Conservation (phyloP, 169 alveolate genomes). For the Perkinsus chesapeaki region DNA sequence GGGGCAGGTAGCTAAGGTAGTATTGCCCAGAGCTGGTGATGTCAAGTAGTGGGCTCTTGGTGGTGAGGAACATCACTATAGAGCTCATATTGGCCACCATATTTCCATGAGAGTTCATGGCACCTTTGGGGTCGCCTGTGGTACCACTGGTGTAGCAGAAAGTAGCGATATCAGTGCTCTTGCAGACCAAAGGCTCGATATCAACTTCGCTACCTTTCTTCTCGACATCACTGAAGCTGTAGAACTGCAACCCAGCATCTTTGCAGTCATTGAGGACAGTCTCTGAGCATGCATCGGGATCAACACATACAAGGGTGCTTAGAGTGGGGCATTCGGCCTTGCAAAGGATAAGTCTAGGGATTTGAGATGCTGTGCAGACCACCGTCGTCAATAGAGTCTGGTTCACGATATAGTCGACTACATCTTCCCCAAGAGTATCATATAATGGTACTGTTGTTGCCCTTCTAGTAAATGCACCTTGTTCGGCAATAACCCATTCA, state of each 20-base stretch:
- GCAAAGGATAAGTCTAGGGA: neutral
- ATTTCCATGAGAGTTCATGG: constrained; percentile 65
- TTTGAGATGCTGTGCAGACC: constrained; percentile 37
- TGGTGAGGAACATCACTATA: constrained; percentile 31
- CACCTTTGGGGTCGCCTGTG: constrained; percentile 87
- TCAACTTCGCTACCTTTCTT: neutral
- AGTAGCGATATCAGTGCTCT: constrained; percentile 40
- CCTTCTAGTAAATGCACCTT: constrained; percentile 48
- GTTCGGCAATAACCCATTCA: constrained; percentile 72
- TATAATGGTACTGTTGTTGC: constrained; percentile 58
- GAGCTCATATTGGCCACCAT: constrained; percentile 31
- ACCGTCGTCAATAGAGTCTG: constrained; percentile 41
- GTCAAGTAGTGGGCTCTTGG: constrained; percentile 24
- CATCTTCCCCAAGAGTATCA: constrained; percentile 62
- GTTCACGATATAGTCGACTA: constrained; percentile 44
- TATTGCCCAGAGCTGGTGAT: constrained; percentile 25
- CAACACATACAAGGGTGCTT: constrained; percentile 18
- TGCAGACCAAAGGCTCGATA: constrained; percentile 18
- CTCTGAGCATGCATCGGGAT: constrained; percentile 21
- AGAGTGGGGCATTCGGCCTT: constrained; percentile 13
- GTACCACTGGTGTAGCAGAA: constrained; percentile 83
- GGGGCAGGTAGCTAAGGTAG: constrained; percentile 69
- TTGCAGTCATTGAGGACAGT: neutral
- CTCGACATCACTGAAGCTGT: neutral
- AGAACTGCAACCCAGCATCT: neutral